phyloP scores from a whole-genome alignment of 2,329 filamentous ascomycete species.

The Stemphylium beticola region DNA sequence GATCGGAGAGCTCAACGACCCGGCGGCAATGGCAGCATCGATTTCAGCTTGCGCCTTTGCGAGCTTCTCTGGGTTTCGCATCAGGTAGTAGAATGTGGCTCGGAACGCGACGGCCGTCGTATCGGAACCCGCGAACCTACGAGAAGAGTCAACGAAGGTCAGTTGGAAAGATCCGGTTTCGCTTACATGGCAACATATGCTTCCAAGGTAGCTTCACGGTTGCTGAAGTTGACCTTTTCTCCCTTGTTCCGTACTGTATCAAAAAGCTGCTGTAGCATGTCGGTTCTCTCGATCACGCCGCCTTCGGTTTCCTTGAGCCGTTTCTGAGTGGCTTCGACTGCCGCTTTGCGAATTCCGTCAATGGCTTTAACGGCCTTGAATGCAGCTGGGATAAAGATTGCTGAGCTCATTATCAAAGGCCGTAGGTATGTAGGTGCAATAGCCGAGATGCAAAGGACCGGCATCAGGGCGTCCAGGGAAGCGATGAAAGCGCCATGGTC shows the following conservation, averaged over 20 bases:
- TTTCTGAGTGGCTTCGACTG: constrained; percentile 14
- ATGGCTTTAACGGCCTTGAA: constrained; percentile 27
- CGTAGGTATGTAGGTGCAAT: constrained; percentile 16
- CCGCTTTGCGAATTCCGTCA: constrained; percentile 15
- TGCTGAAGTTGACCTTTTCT: constrained; percentile 41
- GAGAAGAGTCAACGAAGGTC: background rate
- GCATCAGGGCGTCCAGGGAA: constrained; percentile 46
- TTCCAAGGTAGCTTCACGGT: constrained; percentile 35
- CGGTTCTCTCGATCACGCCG: constrained; percentile 20
- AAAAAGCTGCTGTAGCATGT: constrained; percentile 40
- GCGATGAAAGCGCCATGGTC: constrained; percentile 24
- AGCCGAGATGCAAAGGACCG: constrained; percentile 17
- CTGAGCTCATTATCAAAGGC: constrained; percentile 12
- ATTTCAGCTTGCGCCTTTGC: constrained; percentile 20
- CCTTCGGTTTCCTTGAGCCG: constrained; percentile 12
- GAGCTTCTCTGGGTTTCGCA: constrained; percentile 36
- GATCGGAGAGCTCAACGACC: constrained; percentile 12
- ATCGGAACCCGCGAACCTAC: constrained; percentile 42
- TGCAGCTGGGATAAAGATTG: constrained; percentile 21
- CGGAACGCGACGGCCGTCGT: constrained; percentile 46
- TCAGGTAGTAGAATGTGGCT: constrained; percentile 48
- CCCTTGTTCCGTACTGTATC: constrained; percentile 39
- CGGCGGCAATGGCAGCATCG: constrained; percentile 16
- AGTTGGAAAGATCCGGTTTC: background rate
- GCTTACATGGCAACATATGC: constrained; percentile 36